Percentiles rank a stretch among this genome's conserved stretches.
Conservation (phyloP, 805 yeast species). For the Cyberlindnera veronae region DNA sequence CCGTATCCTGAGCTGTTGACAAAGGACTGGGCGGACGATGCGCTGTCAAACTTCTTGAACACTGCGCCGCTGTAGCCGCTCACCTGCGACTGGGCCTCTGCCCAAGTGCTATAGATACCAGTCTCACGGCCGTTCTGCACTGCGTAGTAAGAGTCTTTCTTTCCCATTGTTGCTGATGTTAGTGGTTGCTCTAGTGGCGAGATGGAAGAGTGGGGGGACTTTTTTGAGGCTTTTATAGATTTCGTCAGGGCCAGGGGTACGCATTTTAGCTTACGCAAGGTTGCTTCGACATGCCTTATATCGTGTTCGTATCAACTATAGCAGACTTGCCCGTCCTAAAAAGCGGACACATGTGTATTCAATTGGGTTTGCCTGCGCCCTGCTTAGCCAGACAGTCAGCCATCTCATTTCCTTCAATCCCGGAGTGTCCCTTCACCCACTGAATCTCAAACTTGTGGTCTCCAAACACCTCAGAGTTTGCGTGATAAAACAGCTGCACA, state of each 20-base stretch:
- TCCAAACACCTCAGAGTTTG: constrained; percentile 21
- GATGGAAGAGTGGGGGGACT: background rate
- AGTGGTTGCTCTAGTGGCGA: background rate
- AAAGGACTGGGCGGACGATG: constrained; percentile 46
- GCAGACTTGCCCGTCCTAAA: too few species aligned
- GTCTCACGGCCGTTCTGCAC: constrained; percentile 40
- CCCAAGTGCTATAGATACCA: constrained; percentile 54
- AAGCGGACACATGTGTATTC: too few species aligned
- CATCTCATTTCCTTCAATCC: constrained; percentile 63
- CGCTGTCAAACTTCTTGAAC: constrained; percentile 41
- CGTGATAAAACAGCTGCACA: constrained; percentile 37
- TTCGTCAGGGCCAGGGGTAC: too few species aligned
- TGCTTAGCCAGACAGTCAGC: constrained; percentile 73
- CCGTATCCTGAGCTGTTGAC: background rate
- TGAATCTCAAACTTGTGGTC: constrained; percentile 40
- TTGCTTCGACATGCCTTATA: too few species aligned
- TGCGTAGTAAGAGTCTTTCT: constrained; percentile 3
- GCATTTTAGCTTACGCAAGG: too few species aligned
- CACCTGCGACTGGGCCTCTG: constrained; percentile 48
- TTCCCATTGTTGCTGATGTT: background rate
- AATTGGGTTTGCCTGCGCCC: constrained; percentile 42
- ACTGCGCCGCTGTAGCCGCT: constrained; percentile 36
- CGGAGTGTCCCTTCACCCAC: constrained; percentile 74
- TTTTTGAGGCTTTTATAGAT: too few species aligned
- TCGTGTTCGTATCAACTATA: too few species aligned